Conservation (phyloP, 2,329 filamentous ascomycete species). For the Graphilbum fragrans region DNA sequence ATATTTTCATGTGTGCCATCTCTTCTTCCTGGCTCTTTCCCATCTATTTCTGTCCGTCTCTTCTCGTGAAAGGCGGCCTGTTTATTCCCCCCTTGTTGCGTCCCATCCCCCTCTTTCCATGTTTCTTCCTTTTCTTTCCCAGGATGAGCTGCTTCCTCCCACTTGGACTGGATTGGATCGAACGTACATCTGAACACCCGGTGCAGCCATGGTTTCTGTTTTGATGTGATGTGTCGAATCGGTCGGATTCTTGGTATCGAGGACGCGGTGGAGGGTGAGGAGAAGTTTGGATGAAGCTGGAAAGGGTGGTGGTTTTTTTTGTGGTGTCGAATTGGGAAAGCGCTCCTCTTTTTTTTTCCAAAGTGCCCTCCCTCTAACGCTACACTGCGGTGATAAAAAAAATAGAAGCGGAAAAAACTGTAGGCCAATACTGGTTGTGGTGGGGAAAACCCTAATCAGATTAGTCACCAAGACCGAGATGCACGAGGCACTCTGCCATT, state of each 20-base stretch:
- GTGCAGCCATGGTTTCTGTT: constrained; percentile 40
- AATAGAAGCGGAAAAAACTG: not conserved
- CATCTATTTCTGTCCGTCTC: not conserved
- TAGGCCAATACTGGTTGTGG: constrained; percentile 5
- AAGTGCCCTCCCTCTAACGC: not conserved
- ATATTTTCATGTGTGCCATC: too few relatives aligned
- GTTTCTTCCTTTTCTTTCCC: not conserved
- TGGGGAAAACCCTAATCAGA: constrained; percentile 12
- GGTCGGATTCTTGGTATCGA: not conserved
- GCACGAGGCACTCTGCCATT: not conserved
- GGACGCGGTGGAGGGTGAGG: not conserved
- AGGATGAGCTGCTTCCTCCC: too few relatives aligned
- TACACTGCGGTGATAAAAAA: not conserved
- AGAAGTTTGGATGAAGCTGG: not conserved
- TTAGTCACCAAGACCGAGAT: constrained; percentile 6
- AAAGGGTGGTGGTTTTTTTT: not conserved
- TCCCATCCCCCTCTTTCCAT: not conserved
- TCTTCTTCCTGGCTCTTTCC: not conserved
- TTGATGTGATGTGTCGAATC: not conserved
- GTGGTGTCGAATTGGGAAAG: not conserved
- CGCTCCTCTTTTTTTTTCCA: constrained; percentile 1
- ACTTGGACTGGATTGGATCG: constrained; percentile 3
- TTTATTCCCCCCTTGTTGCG: not conserved
- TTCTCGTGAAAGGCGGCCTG: not conserved
- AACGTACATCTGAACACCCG: constrained; percentile 52